Percentiles rank a stretch among this genome's conserved stretches.
Evolutionary conservation across 2,329 filamentous ascomycete species (phyloP).

Genomic region (Incumbomyces lentus): DNA sequence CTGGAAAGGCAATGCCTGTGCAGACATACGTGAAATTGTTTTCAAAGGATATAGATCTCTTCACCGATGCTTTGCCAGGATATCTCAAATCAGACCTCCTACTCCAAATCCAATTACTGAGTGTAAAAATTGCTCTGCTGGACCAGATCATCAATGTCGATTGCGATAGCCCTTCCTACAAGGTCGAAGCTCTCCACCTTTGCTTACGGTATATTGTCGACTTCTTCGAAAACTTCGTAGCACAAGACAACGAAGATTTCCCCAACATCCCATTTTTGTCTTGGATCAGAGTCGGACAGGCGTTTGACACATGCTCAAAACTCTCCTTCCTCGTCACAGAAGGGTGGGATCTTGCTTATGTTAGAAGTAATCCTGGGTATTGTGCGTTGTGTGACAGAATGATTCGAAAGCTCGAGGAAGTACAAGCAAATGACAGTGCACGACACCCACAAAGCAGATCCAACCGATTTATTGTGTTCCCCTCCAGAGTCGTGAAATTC

Average conservation of each 20-base stretch:
- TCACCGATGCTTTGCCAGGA: slow-evolving; percentile 11
- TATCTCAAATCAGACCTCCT: slow-evolving; percentile 4
- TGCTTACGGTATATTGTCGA: slow-evolving; percentile 38
- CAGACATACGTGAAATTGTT: slow-evolving; percentile 33
- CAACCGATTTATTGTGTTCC: slow-evolving; percentile 8
- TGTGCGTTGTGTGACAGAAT: slow-evolving; percentile 13
- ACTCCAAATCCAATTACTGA: slow-evolving; percentile 5
- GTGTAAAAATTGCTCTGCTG: slow-evolving; percentile 21
- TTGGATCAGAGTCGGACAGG: slow-evolving; percentile 40
- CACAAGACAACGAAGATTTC: slow-evolving; percentile 34
- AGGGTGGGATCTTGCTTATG: slow-evolving; percentile 23
- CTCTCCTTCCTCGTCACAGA: slow-evolving; percentile 21
- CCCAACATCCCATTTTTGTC: slow-evolving; percentile 38
- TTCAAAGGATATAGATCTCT: slow-evolving; percentile 30
- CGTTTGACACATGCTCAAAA: slow-evolving; percentile 22
- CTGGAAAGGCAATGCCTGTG: slow-evolving; percentile 15
- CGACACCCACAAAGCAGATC: slow-evolving; percentile 3
- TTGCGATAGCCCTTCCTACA: slow-evolving; percentile 31
- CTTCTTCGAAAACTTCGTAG: slow-evolving; percentile 42
- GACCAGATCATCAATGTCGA: slow-evolving; percentile 23
- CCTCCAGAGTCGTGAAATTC: slow-evolving; percentile 9
- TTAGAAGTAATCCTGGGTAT: slow-evolving; percentile 19
- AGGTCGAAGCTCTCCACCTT: slow-evolving; percentile 32
- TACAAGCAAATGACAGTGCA: neutral
- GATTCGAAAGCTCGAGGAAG: slow-evolving; percentile 15